A percentile compares a stretch with the other conserved stretches of the same genome.
These are phyloP conservation scores for Postia placenta DNA, from an alignment of 768 basidiomycete species.

Conservation along the genomic window DNA sequence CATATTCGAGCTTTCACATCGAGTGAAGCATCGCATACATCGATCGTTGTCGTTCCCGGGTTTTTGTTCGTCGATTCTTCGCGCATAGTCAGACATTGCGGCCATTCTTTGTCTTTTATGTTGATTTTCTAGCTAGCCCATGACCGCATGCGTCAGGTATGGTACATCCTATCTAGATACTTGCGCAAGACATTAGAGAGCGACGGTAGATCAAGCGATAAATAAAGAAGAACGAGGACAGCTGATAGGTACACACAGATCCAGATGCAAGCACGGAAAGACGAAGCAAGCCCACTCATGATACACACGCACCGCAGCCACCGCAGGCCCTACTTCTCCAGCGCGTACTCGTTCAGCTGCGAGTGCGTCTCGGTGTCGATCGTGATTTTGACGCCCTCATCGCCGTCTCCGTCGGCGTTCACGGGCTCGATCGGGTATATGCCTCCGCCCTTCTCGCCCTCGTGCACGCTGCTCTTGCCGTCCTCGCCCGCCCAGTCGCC, in stretches of 20 bases:
- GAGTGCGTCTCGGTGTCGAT: conserved; percentile 22
- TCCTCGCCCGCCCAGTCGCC: conserved; percentile 22
- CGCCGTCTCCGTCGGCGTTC: conserved; percentile 5
- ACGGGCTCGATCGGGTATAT: conserved; percentile 15
- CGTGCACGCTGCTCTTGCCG: conserved; percentile 24
- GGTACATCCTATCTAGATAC: background rate
- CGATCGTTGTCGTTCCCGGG: too few relatives aligned
- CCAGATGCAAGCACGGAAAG: background rate
- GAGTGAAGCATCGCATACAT: too few relatives aligned
- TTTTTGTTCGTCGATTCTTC: too few relatives aligned
- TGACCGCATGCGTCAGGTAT: too few relatives aligned
- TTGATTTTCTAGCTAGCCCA: too few relatives aligned
- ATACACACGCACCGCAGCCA: background rate
- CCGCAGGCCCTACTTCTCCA: background rate
- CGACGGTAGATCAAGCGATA: conserved; percentile 1
- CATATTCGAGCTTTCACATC: too few relatives aligned
- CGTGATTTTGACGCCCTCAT: conserved; percentile 27
- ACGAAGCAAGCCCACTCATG: background rate
- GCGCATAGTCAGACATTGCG: too few relatives aligned
- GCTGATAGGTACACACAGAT: background rate
- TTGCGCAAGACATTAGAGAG: background rate
- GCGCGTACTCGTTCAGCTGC: background rate
- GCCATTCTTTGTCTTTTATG: too few relatives aligned
- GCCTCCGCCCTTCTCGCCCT: conserved; percentile 20
- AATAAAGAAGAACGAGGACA: too few relatives aligned